phyloP scores from a whole-genome alignment of 2,329 filamentous ascomycete species.

The Shiraia bambusicola region DNA sequence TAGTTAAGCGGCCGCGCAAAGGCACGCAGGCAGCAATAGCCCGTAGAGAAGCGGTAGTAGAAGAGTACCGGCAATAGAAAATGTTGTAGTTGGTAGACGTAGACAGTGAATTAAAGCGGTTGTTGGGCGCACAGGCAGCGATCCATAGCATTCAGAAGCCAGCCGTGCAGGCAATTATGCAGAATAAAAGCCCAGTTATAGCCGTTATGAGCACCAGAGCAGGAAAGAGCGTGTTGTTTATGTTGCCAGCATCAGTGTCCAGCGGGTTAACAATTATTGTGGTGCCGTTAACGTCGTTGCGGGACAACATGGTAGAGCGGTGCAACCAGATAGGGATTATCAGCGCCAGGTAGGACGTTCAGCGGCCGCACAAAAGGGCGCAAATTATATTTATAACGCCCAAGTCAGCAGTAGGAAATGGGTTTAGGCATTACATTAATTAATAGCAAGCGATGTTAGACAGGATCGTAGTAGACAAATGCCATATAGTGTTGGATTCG shows the following conservation, averaged over 20 bases:
- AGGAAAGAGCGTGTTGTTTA: constrained; percentile 33
- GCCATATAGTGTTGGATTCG: constrained; percentile 21
- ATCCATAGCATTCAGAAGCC: no score
- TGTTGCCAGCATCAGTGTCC: constrained; percentile 23
- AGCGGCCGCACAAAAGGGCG: constrained; percentile 11
- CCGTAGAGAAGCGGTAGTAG: no score
- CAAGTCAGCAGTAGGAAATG: constrained; percentile 20
- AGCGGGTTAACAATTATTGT: constrained; percentile 20
- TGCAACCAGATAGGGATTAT: constrained; percentile 13
- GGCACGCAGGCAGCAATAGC: no score
- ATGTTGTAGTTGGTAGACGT: no score
- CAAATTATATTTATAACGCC: constrained; percentile 26
- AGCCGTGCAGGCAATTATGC: no score
- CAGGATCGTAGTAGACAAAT: constrained; percentile 22
- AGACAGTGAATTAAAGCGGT: no score
- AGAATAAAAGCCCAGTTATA: no score
- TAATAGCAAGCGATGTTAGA: constrained; percentile 17
- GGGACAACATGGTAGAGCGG: constrained; percentile 19
- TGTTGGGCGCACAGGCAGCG: no score
- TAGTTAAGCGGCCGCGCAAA: no score
- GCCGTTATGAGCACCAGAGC: constrained; percentile 26
- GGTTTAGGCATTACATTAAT: constrained; percentile 24
- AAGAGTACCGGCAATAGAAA: no score
- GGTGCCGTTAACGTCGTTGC: constrained; percentile 22
- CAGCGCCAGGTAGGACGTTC: constrained; percentile 20